Conservation (phyloP, 106 monocot species). For the Acanthochlamys bracteata region DNA sequence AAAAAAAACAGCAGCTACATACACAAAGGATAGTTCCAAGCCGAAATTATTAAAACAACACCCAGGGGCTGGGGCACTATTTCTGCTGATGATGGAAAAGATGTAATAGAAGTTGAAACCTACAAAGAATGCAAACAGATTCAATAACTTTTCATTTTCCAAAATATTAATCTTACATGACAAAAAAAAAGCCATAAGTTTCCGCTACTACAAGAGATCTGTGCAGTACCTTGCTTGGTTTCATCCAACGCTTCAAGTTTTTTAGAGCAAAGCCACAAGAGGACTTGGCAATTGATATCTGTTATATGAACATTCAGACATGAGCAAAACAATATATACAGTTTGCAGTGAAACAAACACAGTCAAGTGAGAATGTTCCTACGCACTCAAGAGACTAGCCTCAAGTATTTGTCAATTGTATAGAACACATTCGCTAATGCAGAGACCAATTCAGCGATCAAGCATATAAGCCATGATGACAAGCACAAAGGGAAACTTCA, state of each 20-base stretch:
- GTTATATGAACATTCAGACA: no score
- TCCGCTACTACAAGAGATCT: neutral
- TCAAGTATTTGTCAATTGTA: no score
- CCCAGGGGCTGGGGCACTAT: conserved; percentile 37
- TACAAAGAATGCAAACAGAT: neutral
- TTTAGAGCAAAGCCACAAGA: conserved; percentile 4
- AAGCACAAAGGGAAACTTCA: no score
- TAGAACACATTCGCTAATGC: no score
- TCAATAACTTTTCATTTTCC: neutral
- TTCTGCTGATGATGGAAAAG: conserved; percentile 34
- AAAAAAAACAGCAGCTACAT: neutral
- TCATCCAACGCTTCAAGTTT: conserved; percentile 19
- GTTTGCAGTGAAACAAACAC: no score
- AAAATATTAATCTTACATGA: neutral
- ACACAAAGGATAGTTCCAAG: conserved; percentile 44
- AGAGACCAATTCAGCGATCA: no score
- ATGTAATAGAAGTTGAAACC: conserved; percentile 17
- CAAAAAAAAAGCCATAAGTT: neutral
- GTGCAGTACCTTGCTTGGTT: conserved; percentile 19
- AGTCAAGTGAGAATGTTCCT: no score
- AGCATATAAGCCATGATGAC: no score
- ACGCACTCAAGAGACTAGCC: no score
- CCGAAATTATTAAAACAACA: conserved; percentile 34
- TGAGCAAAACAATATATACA: no score
- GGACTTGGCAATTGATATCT: conserved; percentile 15